Evolutionary conservation across 345 rosid species (phyloP).

Genomic region (Barbarea vulgaris): DNA sequence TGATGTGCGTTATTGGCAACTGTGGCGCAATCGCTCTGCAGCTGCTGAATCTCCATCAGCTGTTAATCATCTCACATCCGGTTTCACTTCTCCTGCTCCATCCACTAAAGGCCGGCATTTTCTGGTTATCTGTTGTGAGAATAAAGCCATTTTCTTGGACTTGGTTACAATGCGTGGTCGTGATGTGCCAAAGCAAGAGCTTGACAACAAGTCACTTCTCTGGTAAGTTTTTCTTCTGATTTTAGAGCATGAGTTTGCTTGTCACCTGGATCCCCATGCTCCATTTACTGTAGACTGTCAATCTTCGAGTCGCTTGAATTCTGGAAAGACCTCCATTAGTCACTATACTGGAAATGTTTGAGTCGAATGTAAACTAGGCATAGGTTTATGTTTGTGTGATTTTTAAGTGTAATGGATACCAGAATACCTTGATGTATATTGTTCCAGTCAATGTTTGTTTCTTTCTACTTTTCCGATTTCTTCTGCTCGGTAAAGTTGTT

Average conservation of each 20-base stretch:
- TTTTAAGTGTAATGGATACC: background rate
- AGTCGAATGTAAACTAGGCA: constrained; percentile 8
- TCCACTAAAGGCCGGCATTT: constrained; percentile 96
- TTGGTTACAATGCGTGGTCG: constrained; percentile 98
- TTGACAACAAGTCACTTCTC: constrained; percentile 89
- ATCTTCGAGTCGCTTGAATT: background rate
- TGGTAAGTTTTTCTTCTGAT: constrained; percentile 55
- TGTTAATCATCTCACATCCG: constrained; percentile 75
- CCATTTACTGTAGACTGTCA: constrained; percentile 1
- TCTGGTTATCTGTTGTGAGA: constrained; percentile 94
- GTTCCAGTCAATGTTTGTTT: background rate
- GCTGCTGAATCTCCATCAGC: constrained; percentile 97
- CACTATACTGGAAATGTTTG: constrained; percentile 7
- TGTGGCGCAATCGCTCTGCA: constrained; percentile 86
- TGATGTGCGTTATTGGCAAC: constrained; percentile 96
- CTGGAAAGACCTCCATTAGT: background rate
- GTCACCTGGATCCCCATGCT: background rate
- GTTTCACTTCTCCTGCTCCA: constrained; percentile 81
- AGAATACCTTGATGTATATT: background rate
- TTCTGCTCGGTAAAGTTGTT: constrained; percentile 20
- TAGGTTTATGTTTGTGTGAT: background rate
- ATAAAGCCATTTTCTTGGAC: constrained; percentile 93
- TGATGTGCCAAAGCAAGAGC: constrained; percentile 95
- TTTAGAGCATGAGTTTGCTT: background rate
- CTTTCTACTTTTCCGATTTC: background rate